These are phyloP conservation scores for Periconia macrospinosa DNA, from an alignment of 2,329 filamentous ascomycete species.

Conservation along the genomic window DNA sequence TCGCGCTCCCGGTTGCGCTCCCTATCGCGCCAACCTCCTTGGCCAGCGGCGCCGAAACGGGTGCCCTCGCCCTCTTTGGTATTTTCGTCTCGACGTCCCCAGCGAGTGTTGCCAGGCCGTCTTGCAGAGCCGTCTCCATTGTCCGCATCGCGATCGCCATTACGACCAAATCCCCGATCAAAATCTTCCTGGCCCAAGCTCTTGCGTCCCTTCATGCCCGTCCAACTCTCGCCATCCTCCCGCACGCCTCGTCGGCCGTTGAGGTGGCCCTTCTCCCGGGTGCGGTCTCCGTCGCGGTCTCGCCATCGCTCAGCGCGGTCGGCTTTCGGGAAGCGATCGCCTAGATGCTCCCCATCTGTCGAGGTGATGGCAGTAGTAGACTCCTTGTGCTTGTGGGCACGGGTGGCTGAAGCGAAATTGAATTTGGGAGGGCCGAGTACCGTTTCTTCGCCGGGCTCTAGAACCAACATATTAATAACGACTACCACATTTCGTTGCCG, in stretches of 20 bases:
- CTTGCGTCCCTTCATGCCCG: constrained; percentile 68
- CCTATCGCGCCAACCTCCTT: constrained; percentile 62
- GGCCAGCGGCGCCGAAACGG: constrained; percentile 36
- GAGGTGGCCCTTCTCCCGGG: constrained; percentile 37
- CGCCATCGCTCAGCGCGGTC: constrained; percentile 45
- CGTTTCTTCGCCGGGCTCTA: constrained; percentile 73
- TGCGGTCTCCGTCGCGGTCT: constrained; percentile 46
- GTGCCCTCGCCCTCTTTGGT: constrained; percentile 51
- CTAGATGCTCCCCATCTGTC: constrained; percentile 43
- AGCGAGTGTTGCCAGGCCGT: constrained; percentile 67
- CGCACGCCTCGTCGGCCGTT: constrained; percentile 46
- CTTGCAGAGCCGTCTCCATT: constrained; percentile 55
- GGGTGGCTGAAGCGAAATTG: constrained; percentile 76
- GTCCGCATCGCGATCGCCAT: constrained; percentile 45
- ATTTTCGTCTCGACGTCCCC: constrained; percentile 65
- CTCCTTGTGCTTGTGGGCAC: constrained; percentile 49
- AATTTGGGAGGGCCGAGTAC: constrained; percentile 83
- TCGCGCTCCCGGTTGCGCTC: constrained; percentile 38
- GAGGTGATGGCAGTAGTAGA: constrained; percentile 36
- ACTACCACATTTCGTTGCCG: constrained; percentile 17
- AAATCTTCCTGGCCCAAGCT: constrained; percentile 73
- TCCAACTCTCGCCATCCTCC: constrained; percentile 72
- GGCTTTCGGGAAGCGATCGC: constrained; percentile 33
- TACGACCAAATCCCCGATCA: constrained; percentile 66
- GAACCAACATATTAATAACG: constrained; percentile 33